Evolutionary conservation across 176 grass and related monocot genomes (phyloP), one percentile per base, ranked within the genome.

Genomic region (Pontederia crassipes): DNA sequence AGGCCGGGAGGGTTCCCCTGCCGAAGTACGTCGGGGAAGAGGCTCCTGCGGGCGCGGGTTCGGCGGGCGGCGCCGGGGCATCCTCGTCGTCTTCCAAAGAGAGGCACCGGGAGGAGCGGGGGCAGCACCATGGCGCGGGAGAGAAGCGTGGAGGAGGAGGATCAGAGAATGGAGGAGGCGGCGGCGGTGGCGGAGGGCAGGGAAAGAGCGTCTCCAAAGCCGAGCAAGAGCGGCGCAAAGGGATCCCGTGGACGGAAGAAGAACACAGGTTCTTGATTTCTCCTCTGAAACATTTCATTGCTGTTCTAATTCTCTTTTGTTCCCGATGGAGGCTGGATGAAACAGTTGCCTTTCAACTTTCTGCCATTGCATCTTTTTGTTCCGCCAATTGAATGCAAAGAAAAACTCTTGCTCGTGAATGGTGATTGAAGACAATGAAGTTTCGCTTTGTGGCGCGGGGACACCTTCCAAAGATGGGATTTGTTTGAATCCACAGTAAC

Each of bases 171-270:
- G 83, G 60, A 40, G 32, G 32, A 40, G 32, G 32, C 32, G 32
- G 32, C 6, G 1, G 1, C 32, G 32, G 32, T 40, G 83, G 59
- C 8, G 80, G 82, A 13, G 28, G 69, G 53, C 77, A 62, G 48
- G 55, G 70, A 8, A 97, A 97, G 79, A 71, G 62, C 46, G 52
- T 77, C 75, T 91, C 93, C 45, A 97, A 87, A 63, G 85, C 87
- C 1, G 93, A 97, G 73, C 87, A 88, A 76, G 93, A 97, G 81
- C 63, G 93, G 57, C 85, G 87, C 66, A 97, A 97, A 71, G 93
- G 93, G 53, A 88, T 88, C 62, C 93, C 93, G 11, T 97, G 93
- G 87, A 92, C 93, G 1, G 93, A 97, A 79, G 87, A 97, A 74
- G 93, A 97, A 72, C 93, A 97, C 79, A 88, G 84, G 93, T 96